phyloP scores from a whole-genome alignment of 2,329 filamentous ascomycete genomes.

The Curvularia eragrostidis region DNA sequence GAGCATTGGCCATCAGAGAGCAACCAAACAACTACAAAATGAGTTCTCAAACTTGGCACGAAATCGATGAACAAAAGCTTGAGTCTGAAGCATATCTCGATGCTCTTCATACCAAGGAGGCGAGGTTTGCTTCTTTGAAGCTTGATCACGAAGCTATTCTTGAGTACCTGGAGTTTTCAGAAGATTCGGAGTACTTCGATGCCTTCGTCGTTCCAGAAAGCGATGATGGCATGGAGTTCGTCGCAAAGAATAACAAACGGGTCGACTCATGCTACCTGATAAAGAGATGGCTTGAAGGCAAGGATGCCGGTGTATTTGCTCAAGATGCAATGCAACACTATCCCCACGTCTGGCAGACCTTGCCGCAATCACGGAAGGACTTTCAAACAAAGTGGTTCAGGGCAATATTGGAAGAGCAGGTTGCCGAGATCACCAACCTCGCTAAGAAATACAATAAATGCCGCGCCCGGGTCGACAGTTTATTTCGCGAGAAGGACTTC shows the following conservation, averaged over 20 bases:
- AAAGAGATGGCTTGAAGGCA: constrained; percentile 59
- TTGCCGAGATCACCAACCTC: constrained; percentile 51
- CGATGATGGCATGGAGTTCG: constrained; percentile 55
- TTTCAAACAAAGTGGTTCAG: constrained; percentile 41
- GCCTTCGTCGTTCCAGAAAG: constrained; percentile 62
- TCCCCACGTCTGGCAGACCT: constrained; percentile 61
- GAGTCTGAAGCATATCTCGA: constrained; percentile 46
- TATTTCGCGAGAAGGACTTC: constrained; percentile 36
- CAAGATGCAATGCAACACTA: constrained; percentile 35
- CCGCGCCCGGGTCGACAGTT: constrained; percentile 49
- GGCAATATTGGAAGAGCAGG: constrained; percentile 57
- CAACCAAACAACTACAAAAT: constrained; percentile 49
- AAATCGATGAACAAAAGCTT: constrained; percentile 54
- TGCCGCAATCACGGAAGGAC: constrained; percentile 43
- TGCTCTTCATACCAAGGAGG: constrained; percentile 20
- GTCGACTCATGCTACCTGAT: constrained; percentile 61
- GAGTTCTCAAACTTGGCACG: constrained; percentile 44
- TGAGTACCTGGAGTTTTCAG: constrained; percentile 62
- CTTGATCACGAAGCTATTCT: constrained; percentile 42
- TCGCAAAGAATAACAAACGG: constrained; percentile 56
- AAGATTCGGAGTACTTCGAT: constrained; percentile 60
- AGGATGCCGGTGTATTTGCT: constrained; percentile 55
- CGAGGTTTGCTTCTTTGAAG: constrained; percentile 12
- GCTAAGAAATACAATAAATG: constrained; percentile 53
- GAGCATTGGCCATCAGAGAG: constrained; percentile 55